These are phyloP conservation scores for Pyrus hybrid DNA, from an alignment of 331 rosid species.

Conservation along the genomic window DNA sequence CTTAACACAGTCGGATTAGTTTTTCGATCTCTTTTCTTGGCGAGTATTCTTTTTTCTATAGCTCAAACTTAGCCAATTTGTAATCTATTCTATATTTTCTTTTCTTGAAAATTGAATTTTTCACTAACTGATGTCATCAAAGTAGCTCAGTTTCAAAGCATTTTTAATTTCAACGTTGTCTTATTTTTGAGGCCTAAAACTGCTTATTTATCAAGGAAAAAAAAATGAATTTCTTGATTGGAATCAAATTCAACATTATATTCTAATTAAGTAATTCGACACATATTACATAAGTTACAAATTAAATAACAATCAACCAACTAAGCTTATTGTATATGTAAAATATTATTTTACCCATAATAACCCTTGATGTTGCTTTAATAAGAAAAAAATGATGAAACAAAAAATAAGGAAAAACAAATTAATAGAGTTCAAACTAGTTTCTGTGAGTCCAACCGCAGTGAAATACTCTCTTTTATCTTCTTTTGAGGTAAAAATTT, in stretches of 20 bases:
- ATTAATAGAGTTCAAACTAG: not conserved
- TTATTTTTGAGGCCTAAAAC: too few species aligned
- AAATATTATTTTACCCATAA: not conserved
- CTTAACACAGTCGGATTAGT: not conserved
- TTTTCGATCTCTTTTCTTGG: not conserved
- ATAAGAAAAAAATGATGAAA: not conserved
- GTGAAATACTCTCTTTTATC: not conserved
- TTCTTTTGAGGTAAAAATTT: not conserved
- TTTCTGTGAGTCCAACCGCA: not conserved
- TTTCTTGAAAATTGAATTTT: not conserved
- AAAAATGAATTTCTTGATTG: not conserved
- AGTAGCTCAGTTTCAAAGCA: not conserved
- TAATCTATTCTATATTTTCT: not conserved
- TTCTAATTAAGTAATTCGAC: not conserved
- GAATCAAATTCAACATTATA: not conserved
- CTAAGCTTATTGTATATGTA: not conserved
- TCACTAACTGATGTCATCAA: not conserved
- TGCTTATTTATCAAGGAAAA: too few species aligned
- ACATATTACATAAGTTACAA: not conserved
- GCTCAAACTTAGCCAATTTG: not conserved
- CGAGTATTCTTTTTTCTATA: too few species aligned
- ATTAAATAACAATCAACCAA: not conserved
- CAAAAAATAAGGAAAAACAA: not conserved
- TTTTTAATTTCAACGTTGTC: too few species aligned
- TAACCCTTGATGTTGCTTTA: not conserved